Evolutionary conservation across 1,284 basidiomycete genomes (phyloP), one percentile per base, ranked within the genome.

Genomic region (Tremellales sp.): DNA sequence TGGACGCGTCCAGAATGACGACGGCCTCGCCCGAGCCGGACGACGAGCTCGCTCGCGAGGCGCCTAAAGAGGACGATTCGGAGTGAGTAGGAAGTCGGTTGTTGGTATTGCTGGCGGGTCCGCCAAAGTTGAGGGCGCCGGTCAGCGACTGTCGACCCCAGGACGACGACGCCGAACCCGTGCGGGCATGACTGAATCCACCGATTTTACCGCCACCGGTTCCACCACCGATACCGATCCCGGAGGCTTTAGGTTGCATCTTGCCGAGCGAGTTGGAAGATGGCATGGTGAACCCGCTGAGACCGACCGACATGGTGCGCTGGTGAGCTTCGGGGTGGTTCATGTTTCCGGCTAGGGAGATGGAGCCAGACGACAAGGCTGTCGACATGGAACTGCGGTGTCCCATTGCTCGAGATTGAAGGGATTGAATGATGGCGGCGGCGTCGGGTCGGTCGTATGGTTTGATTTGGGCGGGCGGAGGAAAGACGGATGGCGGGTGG

Each of bases 381-480:
- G 47, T 52, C 3, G 65, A 65, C 54, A 60, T 60, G 37, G 62
- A 60, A 12, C 61, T 50, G 18, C 68, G 58, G 50, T 70, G 68
- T 13, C 68, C 70, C 58, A 68, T 60, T 3, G 70, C 55, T 10
- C 78, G 73, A 22, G 75, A 76, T 29, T 90, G 87, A 51, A 97
- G 88, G 41, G 82, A 86, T 56, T 87, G 83, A 56, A 98, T 93
- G 74, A 98, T 86, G 46, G 74, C 75, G 60, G 91, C 85, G 5
- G 91, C 91, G 70, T 98, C 94, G 47, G 91, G 82, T 2, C 90
- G 89, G 69, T 94, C 92, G 73, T 97, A 98, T 0, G 94, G 91
- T 58, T 81, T 80, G 70, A 98, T 85, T 33, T 78, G 71, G 51
- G 81, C 82, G 43, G 79, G 75, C 40, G 80, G 66, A 46, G 80